phyloP scores from a whole-genome alignment of 1,284 basidiomycete species.

The Marasmius tenuissimus region DNA sequence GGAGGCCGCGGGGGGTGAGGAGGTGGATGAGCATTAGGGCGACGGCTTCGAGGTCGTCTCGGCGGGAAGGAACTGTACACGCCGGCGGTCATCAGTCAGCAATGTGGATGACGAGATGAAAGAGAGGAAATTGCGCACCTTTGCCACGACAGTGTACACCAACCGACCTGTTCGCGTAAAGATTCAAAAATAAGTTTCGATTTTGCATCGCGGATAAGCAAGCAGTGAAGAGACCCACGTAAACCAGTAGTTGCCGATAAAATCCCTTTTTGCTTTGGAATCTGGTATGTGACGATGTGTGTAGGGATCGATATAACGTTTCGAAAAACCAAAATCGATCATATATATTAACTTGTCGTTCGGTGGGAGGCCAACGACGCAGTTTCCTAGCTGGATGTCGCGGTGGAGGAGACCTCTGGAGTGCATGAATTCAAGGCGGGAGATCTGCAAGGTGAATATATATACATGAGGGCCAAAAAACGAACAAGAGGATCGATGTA shows the following conservation, averaged over 20 bases:
- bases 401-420: conserved; percentile 67
- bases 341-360: conserved; percentile 67
- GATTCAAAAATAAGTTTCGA: background rate
- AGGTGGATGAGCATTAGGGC: conserved; percentile 78
- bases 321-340: conserved; percentile 83
- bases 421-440: conserved; percentile 71
- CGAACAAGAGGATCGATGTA: background rate
- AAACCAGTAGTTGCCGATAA: conserved; percentile 83
- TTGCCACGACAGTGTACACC: conserved; percentile 72
- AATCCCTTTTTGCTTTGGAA: conserved; percentile 63
- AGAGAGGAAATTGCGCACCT: conserved; percentile 41
- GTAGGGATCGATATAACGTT: conserved; percentile 64
- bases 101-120: background rate
- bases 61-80: conserved; percentile 62
- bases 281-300: conserved; percentile 69
- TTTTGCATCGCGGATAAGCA: background rate
- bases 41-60: conserved; percentile 74
- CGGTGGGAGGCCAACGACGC: conserved; percentile 57
- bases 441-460: conserved; percentile 44
- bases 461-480: background rate
- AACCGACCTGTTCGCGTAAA: conserved; percentile 45
- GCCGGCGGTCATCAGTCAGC: background rate
- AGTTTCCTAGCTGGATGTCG: conserved; percentile 77
- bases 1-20: conserved; percentile 69
- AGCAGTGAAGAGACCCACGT: conserved; percentile 31